Base-by-base conservation (phyloP, 768 basidiomycete genomes). In the Coprinopsis cinerea region DNA sequence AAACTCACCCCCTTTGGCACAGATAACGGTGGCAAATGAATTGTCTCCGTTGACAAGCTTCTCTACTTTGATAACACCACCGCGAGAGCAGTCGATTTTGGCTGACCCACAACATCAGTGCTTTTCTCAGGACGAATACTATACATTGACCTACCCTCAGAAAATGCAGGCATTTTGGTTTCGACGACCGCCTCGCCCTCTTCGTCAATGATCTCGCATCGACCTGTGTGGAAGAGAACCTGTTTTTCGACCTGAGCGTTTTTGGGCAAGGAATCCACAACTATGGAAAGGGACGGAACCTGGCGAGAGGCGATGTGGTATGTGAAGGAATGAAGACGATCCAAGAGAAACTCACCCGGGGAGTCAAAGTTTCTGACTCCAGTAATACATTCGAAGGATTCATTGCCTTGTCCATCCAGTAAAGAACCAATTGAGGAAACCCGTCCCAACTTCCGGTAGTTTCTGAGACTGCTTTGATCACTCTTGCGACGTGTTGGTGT, bases 161-260 rank as follows among this genome's bases (percentile, higher is more conserved):
- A 45, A 4, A 43, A 17, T 17, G 34, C 15, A 6, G 25, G 25
- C 13, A 6, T 11, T 11, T 48, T 26, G 17, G 47, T 5, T 39
- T 72, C 61, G 25, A 69, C 44, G 3, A 59, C 59, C 1, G 53
- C 25, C 43, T 77, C 78, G n/a, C 68, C 72, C 26, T 73, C 77
- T 26, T 77, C 78, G 28, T 77, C 77, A 3, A 54, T 47, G 13
- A 72, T 47, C n/a, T 63, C 53, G 49, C 73, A 76, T 28, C 77
- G 75, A 2, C 87, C 85, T 0, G 83, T 88, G 57, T 90, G 87
- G 10, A 81, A 60, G 5, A 88, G 54, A 1, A 83, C 79, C 60
- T 92, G 89, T 57, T 88, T 89, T 62, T 92, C 90, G 10, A 90
- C 59, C 27, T 78, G 62, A 1, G 88, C 90, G 48, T 70, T 74